Evolutionary conservation across 495 filamentous ascomycete species (phyloP), one percentile per base, ranked within the genome.

Genomic region (Glonium stellatum): DNA sequence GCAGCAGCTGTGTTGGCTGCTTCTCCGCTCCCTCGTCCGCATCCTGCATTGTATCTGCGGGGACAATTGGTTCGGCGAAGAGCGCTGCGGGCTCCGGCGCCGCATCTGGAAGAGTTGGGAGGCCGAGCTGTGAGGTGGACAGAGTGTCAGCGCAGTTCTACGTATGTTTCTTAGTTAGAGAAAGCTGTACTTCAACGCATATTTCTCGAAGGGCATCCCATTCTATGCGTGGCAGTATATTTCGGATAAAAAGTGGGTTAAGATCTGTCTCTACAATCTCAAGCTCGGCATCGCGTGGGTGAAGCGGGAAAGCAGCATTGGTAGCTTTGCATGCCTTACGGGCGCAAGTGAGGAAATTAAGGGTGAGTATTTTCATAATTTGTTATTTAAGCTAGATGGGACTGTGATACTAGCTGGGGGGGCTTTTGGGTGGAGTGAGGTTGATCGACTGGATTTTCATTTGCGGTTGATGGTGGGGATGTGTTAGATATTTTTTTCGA

Each of bases 331-430:
- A 99, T 37, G 87, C 74, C 75, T 95, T 96, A 66, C 95, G 86
- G 21, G 93, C 92, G 80, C 93, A 99, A 60, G 90, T 92, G 67
- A 99, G 80, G 73, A 97, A 99, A 75, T 97, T 97, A 65, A 92
- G 87, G 50, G 92, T 97, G 48, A 99, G 82, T 60, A 99, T 77
- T 74, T 97, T 99, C 93, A 99, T 97, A 51, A 19, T 58, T n/a
- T 10, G 39, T 12, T 34, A 13, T 9, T 1, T 41, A 6, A 35
- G 27, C 36, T 55, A 11, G 9, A 11, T 13, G 11, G 15, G 13
- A 12, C 34, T 36, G 54, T 57, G 15, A 8, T 34, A 23, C 1
- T 21, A 4, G 8, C 13, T 23, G 55, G 44, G 36, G 44, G 27
- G 41, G 22, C 3, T 31, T 31, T 2, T 6, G n/a, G 39, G 62